Percentiles rank a stretch among this genome's conserved stretches.
Conservation (phyloP, 306 rosid genomes). For the Chamaecrista fasciculata region DNA sequence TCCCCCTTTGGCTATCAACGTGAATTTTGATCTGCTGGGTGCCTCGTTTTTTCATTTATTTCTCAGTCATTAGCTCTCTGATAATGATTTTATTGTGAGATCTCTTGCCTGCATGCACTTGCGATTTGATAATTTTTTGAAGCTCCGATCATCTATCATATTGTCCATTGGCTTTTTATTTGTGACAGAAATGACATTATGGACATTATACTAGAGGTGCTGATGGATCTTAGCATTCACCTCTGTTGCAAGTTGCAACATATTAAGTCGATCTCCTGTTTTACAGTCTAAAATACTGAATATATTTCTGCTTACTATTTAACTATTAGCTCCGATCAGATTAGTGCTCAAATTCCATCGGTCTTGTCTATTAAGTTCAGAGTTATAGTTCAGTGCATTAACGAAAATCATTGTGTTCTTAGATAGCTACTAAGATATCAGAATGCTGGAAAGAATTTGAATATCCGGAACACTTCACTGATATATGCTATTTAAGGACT, state of each 20-base stretch:
- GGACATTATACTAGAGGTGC: not conserved
- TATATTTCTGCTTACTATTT: constrained; percentile 22
- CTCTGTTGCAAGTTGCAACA: constrained; percentile 18
- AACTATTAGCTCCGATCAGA: constrained; percentile 27
- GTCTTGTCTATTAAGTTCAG: constrained; percentile 12
- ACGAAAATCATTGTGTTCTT: constrained; percentile 16
- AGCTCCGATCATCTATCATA: not conserved
- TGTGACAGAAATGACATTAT: constrained; percentile 1
- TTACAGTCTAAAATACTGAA: constrained; percentile 10
- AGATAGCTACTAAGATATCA: constrained; percentile 11
- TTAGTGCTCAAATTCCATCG: not conserved
- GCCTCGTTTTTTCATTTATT: constrained; percentile 2
- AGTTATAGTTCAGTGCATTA: constrained; percentile 14
- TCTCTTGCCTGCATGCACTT: constrained; percentile 3
- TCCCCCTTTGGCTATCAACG: constrained; percentile 13
- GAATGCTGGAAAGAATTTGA: constrained; percentile 17
- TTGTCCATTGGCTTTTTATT: constrained; percentile 14
- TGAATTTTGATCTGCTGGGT: constrained; percentile 38
- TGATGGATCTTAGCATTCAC: constrained; percentile 33
- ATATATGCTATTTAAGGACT: constrained; percentile 19
- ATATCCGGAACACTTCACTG: not conserved
- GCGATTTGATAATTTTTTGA: constrained; percentile 10
- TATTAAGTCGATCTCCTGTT: constrained; percentile 28
- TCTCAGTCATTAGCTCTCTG: not conserved
- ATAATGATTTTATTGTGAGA: constrained; percentile 21